Evolutionary conservation across 345 rosid species (phyloP), one percentile per base, ranked within the genome.

Genomic region (Lepidium sativum): DNA sequence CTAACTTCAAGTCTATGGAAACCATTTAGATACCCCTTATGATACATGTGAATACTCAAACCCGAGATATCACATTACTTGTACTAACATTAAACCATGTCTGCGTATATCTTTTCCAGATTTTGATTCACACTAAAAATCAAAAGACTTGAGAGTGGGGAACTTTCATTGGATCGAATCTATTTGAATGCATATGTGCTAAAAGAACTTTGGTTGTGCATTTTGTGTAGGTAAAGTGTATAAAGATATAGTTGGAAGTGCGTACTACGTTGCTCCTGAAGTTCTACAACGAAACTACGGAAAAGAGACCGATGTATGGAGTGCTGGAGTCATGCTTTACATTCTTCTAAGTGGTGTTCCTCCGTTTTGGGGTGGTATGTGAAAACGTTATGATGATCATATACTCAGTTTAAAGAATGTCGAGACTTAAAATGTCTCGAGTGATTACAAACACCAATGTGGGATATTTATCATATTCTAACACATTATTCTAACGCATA

Each of bases 181-280:
- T 10, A 29, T 18, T 54, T 54, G 60, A 54, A 54, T 11, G 27
- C 6, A 16, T 40, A 16, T 25, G 29, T 25, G 27, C 34, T 15
- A 21, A 37, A 25, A n/a, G n/a, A 42, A 9, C 35, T 32, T 14
- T 53, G 34, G 23, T 20, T 31, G 12, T 32, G 11, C 8, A 42
- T 27, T 39, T 16, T 58, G 11, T 71, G 42, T 83, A 92, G 98
- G 85, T 25, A 87, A 83, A 60, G 76, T 66, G 73, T 94, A 82
- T 60, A 67, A 6, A 45, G 92, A 88, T 59, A 38, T 83, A 51
- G 85, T 81, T 4, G 97, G 96, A 23, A 94, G 96, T n/a, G 84
- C 96, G 8, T 90, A 90, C 78, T 94, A 90, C 53, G 80, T 94
- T 58, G 99, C 99, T 47, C 99, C 99, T 5, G 97, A 94, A 79